Percentiles rank a stretch among this genome's conserved stretches.
These are phyloP conservation scores for Colletotrichum horii DNA, from an alignment of 2,329 filamentous ascomycete genomes.

Conservation along the genomic window DNA sequence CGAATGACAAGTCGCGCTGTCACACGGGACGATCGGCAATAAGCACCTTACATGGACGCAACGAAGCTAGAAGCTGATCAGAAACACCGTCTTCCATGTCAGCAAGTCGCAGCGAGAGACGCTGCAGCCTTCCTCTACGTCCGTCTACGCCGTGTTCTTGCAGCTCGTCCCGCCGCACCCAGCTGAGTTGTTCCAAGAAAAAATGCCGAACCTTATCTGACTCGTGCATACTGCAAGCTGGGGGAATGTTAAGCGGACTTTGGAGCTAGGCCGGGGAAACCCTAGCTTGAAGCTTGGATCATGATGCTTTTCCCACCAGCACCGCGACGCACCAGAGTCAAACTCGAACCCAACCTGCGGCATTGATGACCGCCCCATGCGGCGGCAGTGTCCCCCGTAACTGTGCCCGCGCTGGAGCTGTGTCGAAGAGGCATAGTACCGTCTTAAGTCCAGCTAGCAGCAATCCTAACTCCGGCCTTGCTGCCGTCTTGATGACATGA, in stretches of 20 bases:
- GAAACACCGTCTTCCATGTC: background rate
- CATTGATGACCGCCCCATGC: background rate
- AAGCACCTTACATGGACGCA: background rate
- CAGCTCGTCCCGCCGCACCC: background rate
- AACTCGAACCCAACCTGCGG: background rate
- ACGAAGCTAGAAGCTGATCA: background rate
- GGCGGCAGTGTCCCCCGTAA: background rate
- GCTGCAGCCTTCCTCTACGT: background rate
- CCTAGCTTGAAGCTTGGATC: background rate
- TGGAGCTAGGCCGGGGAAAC: background rate
- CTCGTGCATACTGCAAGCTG: background rate
- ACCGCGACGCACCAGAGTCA: background rate
- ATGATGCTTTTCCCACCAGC: background rate
- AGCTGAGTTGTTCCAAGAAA: background rate
- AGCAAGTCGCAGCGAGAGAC: background rate
- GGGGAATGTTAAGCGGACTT: background rate
- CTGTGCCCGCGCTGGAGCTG: background rate
- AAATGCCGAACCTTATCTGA: background rate
- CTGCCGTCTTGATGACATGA: constrained; percentile 6
- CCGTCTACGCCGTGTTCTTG: background rate
- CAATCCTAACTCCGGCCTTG: background rate
- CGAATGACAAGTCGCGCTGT: background rate
- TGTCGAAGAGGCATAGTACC: background rate
- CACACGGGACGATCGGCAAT: background rate
- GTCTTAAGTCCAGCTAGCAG: constrained; percentile 10